Base-by-base conservation (phyloP, 78 protist genomes). In the Polysphondylium violaceum region DNA sequence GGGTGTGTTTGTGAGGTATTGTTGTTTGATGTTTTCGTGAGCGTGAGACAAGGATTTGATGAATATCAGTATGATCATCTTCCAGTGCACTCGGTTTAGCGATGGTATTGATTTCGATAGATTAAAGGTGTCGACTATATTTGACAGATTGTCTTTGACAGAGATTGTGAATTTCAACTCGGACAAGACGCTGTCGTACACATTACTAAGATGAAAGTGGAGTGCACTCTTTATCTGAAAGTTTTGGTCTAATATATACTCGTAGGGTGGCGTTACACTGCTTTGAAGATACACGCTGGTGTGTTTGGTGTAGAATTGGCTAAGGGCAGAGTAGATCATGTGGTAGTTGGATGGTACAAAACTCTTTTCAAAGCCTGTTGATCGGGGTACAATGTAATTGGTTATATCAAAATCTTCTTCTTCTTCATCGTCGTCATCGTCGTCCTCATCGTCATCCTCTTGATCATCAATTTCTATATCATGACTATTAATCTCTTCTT, bases 101-200 rank as follows among this genome's bases (percentile, higher is more conserved):
- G 91, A 83, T 58, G 91, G 91, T 55, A 83, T 73, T 17, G 78
- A 73, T 71, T 63, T 67, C 16, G 17, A 44, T 27, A 83, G 53
- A 41, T 60, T 68, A 33, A 83, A 83, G 23, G 91, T 83, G 11
- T 83, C 81, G n/a, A 83, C 21, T 21, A 83, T 59, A 21, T 59
- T 41, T 40, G 19, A 16, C n/a, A 69, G 11, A 19, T 61, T 23
- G 9, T 56, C 69, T 69, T 58, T 67, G 8, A 41, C n/a, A 43
- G 9, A 59, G n/a, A 47, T 33, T 53, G 35, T 25, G 23, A 69
- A 69, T 43, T 27, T 14, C 27, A 69, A 69, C 27, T 69, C 41
- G 12, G 23, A 38, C 14, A 44, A 41, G 38, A 69, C 58, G 19
- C 41, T 43, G 23, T 19, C 51, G 29, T 69, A 83, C 41, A 68